These are phyloP conservation scores for Artemisia annua DNA, from an alignment of 129 eudicot species.

Conservation along the genomic window DNA sequence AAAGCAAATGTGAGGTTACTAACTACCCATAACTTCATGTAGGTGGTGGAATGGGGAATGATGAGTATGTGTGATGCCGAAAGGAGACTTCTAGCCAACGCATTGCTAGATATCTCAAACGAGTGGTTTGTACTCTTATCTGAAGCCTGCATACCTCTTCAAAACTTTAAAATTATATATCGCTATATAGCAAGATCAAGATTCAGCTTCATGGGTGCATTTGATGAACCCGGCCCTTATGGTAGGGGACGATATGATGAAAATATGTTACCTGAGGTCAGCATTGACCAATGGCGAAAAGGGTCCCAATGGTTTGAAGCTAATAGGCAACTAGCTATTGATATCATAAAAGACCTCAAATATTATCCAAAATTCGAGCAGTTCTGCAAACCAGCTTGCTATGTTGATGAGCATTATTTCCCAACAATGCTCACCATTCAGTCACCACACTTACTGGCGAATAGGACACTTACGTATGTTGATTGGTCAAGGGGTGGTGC, in stretches of 20 bases:
- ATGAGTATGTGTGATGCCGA: constrained; percentile 3
- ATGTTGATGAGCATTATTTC: neutral
- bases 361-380: neutral
- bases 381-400: neutral
- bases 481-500: constrained; percentile 4
- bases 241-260: neutral
- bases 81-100: constrained; percentile 1
- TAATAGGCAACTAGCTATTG: neutral
- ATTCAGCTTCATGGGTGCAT: neutral
- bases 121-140: neutral
- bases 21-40: neutral
- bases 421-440: neutral
- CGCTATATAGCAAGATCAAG: neutral
- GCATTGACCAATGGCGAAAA: neutral
- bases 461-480: neutral
- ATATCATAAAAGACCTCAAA: neutral
- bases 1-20: too few relatives aligned
- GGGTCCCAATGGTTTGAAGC: constrained; percentile 2
- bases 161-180: neutral
- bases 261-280: neutral
- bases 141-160: neutral
- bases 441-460: neutral
- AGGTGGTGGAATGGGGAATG: neutral
- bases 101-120: neutral
- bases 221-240: neutral